Percentiles rank a stretch among this genome's conserved stretches.
Evolutionary conservation across 2,329 filamentous ascomycete genomes (phyloP).

Genomic region (Fusarium robinianum): DNA sequence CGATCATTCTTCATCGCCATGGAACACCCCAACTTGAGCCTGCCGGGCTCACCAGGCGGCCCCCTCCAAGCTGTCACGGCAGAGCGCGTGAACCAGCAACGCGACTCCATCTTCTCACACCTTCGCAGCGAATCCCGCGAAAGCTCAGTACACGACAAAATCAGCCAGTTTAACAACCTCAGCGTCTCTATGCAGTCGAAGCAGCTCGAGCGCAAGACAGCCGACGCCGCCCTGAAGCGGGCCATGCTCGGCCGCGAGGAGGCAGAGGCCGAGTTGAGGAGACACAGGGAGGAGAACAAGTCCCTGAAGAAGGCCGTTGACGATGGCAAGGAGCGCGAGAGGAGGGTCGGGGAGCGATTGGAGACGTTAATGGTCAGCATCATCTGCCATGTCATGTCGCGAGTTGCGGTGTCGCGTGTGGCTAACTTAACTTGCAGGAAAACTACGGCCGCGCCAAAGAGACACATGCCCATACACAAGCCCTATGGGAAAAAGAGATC

Average conservation of each 20-base stretch:
- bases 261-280: slow-evolving; percentile 69
- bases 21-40: slow-evolving; percentile 47
- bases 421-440: slow-evolving; percentile 55
- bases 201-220: slow-evolving; percentile 65
- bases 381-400: not conserved
- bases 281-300: slow-evolving; percentile 64
- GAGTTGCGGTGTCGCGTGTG: slow-evolving; percentile 2
- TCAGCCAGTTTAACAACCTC: slow-evolving; percentile 74
- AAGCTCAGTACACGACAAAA: slow-evolving; percentile 67
- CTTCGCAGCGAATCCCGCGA: slow-evolving; percentile 52
- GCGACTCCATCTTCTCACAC: slow-evolving; percentile 45
- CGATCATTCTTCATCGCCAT: slow-evolving; percentile 17
- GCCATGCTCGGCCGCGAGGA: slow-evolving; percentile 72
- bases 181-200: slow-evolving; percentile 64
- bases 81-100: slow-evolving; percentile 63
- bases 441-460: slow-evolving; percentile 73
- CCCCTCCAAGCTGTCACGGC: slow-evolving; percentile 66
- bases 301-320: slow-evolving; percentile 62
- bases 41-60: slow-evolving; percentile 58
- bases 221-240: slow-evolving; percentile 67
- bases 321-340: slow-evolving; percentile 68
- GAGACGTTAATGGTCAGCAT: slow-evolving; percentile 69
- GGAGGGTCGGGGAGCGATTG: slow-evolving; percentile 67
- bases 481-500: slow-evolving; percentile 75
- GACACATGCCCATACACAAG: slow-evolving; percentile 67